These are phyloP conservation scores for Diaporthe capsici DNA, from an alignment of 2,329 filamentous ascomycete genomes.

Conservation along the genomic window DNA sequence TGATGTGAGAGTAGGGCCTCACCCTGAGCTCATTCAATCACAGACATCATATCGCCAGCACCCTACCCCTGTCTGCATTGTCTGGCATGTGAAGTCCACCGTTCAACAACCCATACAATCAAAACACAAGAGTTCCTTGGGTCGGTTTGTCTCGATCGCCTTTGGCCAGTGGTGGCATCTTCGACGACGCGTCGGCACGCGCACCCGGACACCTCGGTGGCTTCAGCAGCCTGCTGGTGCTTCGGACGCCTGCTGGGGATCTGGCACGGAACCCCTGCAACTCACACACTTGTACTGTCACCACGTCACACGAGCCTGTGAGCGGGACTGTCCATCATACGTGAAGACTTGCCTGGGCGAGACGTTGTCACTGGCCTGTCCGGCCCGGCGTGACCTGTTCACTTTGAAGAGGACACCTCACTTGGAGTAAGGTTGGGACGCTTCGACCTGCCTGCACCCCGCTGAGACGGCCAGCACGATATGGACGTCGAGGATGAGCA, in stretches of 20 bases:
- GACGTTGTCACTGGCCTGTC: not conserved
- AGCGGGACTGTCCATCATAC: not conserved
- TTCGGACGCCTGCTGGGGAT: not conserved
- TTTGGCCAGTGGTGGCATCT: not conserved
- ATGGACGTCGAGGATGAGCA: conserved; percentile 33
- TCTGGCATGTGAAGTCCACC: not conserved
- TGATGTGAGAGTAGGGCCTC: conserved; percentile 12
- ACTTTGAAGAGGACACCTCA: not conserved
- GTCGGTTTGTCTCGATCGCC: not conserved
- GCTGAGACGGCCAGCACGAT: not conserved
- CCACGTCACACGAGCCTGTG: not conserved
- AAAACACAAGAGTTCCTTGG: too few relatives aligned
- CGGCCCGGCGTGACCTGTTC: not conserved
- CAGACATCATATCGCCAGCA: not conserved
- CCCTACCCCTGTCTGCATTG: not conserved
- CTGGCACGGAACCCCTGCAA: not conserved
- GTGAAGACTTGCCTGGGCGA: too few relatives aligned
- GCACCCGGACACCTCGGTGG: not conserved
- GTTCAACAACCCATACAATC: not conserved
- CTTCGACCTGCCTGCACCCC: not conserved
- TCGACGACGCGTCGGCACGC: not conserved
- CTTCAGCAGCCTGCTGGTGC: not conserved
- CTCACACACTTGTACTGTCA: not conserved
- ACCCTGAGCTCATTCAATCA: conserved; percentile 9
- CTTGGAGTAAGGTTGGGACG: not conserved